Conservation (phyloP, 179 eudicot species). For the Silene vulgaris region DNA sequence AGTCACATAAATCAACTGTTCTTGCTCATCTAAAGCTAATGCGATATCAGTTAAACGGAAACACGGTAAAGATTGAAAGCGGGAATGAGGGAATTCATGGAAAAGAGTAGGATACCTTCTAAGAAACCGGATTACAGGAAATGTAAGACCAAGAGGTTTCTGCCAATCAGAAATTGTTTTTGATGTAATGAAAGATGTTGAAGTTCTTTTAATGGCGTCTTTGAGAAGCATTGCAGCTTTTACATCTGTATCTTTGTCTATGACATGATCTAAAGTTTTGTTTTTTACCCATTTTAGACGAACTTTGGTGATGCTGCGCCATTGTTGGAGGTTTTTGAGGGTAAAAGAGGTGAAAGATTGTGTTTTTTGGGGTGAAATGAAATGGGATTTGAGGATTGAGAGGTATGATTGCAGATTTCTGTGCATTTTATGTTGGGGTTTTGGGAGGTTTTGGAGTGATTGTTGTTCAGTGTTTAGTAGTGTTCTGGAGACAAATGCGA, state of each 20-base stretch:
- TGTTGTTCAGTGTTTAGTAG: too few relatives aligned
- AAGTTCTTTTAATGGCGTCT: constrained; percentile 62
- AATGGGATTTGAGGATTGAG: constrained; percentile 10
- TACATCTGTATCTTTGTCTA: constrained; percentile 72
- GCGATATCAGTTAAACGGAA: constrained; percentile 63
- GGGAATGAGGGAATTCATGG: constrained; percentile 71
- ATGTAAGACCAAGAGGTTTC: constrained; percentile 63
- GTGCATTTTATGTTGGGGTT: constrained; percentile 14
- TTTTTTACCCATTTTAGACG: constrained; percentile 90
- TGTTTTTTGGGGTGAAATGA: not conserved
- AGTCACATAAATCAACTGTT: constrained; percentile 28
- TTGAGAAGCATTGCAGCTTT: constrained; percentile 81
- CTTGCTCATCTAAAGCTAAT: constrained; percentile 39
- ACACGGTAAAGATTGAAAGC: constrained; percentile 66
- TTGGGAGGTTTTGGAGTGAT: not conserved
- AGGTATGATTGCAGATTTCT: not conserved
- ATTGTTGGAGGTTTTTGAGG: constrained; percentile 23
- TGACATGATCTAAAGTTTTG: constrained; percentile 57
- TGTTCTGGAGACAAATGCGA: too few relatives aligned
- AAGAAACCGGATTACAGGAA: constrained; percentile 76
- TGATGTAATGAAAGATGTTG: constrained; percentile 59
- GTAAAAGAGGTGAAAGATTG: not conserved
- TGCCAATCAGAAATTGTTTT: constrained; percentile 60
- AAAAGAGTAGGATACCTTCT: constrained; percentile 85
- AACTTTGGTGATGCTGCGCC: constrained; percentile 54